phyloP scores from a whole-genome alignment of 2,329 filamentous ascomycete species.

The Microdochium bolleyi region DNA sequence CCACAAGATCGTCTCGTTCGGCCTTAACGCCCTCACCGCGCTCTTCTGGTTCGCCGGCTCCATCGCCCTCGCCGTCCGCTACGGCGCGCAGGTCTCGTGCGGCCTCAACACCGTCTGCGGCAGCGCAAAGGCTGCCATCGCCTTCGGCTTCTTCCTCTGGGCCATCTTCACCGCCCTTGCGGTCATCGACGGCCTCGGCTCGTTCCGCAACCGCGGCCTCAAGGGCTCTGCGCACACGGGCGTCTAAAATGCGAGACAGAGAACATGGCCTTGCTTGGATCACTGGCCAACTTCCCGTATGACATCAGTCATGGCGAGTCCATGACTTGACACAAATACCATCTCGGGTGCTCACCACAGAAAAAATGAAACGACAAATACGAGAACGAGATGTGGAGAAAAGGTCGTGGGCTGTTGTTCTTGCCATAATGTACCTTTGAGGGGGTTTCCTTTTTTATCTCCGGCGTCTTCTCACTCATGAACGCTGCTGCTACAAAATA shows the following conservation, averaged over 20 bases:
- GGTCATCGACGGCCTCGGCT: conserved; percentile 36
- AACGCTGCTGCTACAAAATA: too few relatives aligned
- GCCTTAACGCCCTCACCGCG: conserved; percentile 63
- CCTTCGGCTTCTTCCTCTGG: conserved; percentile 61
- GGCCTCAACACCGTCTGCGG: conserved; percentile 46
- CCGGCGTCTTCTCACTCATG: too few relatives aligned
- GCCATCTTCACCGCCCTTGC: conserved; percentile 38
- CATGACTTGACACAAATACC: too few relatives aligned
- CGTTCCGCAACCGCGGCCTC: conserved; percentile 22
- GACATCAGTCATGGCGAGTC: too few relatives aligned
- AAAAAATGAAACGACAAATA: too few relatives aligned
- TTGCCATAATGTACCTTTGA: too few relatives aligned
- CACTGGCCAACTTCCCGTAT: too few relatives aligned
- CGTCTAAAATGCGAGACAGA: background rate
- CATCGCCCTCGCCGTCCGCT: conserved; percentile 62
- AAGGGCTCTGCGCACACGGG: background rate
- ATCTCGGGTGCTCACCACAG: too few relatives aligned
- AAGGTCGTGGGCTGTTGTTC: too few relatives aligned
- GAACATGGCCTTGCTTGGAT: too few relatives aligned
- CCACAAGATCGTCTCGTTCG: conserved; percentile 58
- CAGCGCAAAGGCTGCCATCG: conserved; percentile 53
- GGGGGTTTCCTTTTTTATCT: too few relatives aligned
- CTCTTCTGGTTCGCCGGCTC: conserved; percentile 89
- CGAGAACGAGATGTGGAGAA: too few relatives aligned
- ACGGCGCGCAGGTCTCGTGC: conserved; percentile 49